Evolutionary conservation across 305 asterid genomes (phyloP).

Genomic region (Nicotiana rustica): DNA sequence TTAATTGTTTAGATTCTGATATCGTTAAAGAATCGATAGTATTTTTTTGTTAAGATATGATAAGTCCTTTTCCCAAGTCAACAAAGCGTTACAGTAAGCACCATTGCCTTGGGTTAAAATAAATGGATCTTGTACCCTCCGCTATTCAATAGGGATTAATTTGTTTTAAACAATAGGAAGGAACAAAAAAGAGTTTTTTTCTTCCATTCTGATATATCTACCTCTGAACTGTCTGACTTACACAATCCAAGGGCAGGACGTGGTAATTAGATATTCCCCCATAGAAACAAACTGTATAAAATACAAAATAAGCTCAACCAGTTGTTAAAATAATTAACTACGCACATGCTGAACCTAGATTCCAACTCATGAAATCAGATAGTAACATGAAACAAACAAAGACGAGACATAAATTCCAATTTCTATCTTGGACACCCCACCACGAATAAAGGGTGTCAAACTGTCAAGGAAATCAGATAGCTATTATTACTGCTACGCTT

Average conservation of each 20-base stretch:
- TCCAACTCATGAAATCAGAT: not conserved
- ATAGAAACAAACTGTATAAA: not conserved
- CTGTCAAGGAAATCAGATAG: not conserved
- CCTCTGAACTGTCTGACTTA: not conserved
- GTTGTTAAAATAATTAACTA: not conserved
- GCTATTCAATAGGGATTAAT: not conserved
- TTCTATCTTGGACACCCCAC: not conserved
- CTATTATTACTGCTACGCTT: not conserved
- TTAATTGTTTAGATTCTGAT: too few species aligned
- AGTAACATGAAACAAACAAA: not conserved
- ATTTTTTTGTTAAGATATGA: not conserved
- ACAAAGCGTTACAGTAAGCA: not conserved
- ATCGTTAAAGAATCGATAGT: not conserved
- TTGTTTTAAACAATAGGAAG: not conserved
- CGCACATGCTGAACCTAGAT: not conserved
- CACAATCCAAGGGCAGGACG: not conserved
- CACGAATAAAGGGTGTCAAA: not conserved
- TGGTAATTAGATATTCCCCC: not conserved
- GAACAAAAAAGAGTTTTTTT: not conserved
- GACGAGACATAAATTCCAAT: not conserved
- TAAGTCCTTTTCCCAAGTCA: not conserved
- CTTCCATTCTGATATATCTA: not conserved
- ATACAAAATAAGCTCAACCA: not conserved
- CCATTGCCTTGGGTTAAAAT: not conserved
- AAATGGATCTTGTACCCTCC: not conserved